Evolutionary conservation across 2,329 filamentous ascomycete genomes (phyloP), one percentile per base, ranked within the genome.

Genomic region (Fusarium pseudoanthophilum): DNA sequence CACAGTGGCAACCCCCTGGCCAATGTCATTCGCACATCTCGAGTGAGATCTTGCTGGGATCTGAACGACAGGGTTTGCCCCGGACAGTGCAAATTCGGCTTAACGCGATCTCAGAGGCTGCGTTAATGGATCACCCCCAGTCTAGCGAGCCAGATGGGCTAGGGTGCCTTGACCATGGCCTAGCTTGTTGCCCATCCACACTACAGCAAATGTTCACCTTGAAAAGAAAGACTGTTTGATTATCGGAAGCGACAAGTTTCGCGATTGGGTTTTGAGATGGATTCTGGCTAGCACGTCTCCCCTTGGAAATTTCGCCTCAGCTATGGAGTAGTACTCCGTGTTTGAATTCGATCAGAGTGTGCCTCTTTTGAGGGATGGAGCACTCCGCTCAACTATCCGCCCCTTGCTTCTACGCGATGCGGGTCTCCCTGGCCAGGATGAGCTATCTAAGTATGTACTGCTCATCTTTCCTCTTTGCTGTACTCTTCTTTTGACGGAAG

Each of bases 361-460:
- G 49, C 71, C 58, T 71, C 64, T 60, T 53, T 55, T 57, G 49
- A 64, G 67, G 67, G 57, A 76, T 77, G 68, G 73, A 59, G 49
- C 49, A 42, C 59, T 77, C 72, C 74, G 70, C 74, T 67, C 42
- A 58, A 55, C 63, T 67, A 62, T 60, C 37, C 43, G 61, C 57
- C 75, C 76, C 76, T 77, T 77, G 75, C 76, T 72, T 78, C 61
- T 56, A 67, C 55, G 61, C 53, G 63, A 64, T 60, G 73, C 69
- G 60, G 69, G 67, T 48, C 73, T 69, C 74, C 65, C 64, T 60
- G 52, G 60, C 37, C 51, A 28, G 30, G 43, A 43, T 30, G 52
- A 58, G 51, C 56, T 43, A 39, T 52, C 36, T 53, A 42, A 57
- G 49, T 53, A 42, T 53, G 48, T 32, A 52, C 51, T 46, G n/a